Conservation (phyloP, 306 rosid species). For the Gleditsia sinensis region DNA sequence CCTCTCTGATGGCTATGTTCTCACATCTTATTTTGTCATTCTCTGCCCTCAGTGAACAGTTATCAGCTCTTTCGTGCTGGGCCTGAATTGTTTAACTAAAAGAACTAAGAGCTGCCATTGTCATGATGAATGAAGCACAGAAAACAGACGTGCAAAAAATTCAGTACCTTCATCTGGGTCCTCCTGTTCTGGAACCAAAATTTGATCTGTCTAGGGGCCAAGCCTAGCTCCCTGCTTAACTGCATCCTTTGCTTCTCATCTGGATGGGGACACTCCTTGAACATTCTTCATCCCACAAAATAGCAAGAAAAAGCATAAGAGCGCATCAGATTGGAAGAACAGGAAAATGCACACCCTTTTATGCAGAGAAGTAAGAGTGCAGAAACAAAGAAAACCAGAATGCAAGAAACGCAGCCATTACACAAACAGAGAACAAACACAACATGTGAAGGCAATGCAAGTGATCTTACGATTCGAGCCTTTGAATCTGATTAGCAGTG, state of each 20-base stretch:
- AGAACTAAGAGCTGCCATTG: not conserved
- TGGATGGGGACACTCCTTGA: slow-evolving; percentile 92
- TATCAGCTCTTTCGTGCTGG: slow-evolving; percentile 86
- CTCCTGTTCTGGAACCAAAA: slow-evolving; percentile 96
- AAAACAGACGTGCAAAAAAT: not conserved
- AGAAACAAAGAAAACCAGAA: not conserved
- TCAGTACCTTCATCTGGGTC: slow-evolving; percentile 87
- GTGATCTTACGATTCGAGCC: slow-evolving; percentile 75
- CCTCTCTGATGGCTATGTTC: slow-evolving; percentile 89
- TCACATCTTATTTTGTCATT: slow-evolving; percentile 95
- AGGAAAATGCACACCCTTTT: not conserved
- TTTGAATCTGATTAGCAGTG: slow-evolving; percentile 90
- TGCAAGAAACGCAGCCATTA: not conserved
- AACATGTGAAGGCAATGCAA: not conserved
- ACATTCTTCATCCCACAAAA: slow-evolving; percentile 42
- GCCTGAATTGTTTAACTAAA: slow-evolving; percentile 55
- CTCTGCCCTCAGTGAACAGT: slow-evolving; percentile 69
- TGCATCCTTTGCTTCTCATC: slow-evolving; percentile 89
- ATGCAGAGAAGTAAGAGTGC: slow-evolving; percentile 12
- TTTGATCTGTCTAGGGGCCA: slow-evolving; percentile 95
- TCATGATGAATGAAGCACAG: not conserved
- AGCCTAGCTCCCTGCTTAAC: slow-evolving; percentile 78
- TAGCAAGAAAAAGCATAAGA: not conserved
- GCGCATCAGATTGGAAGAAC: slow-evolving; percentile 10
- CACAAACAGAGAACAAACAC: not conserved